Conservation (phyloP, 306 rosid species). For the Herpetospermum pedunculosum region DNA sequence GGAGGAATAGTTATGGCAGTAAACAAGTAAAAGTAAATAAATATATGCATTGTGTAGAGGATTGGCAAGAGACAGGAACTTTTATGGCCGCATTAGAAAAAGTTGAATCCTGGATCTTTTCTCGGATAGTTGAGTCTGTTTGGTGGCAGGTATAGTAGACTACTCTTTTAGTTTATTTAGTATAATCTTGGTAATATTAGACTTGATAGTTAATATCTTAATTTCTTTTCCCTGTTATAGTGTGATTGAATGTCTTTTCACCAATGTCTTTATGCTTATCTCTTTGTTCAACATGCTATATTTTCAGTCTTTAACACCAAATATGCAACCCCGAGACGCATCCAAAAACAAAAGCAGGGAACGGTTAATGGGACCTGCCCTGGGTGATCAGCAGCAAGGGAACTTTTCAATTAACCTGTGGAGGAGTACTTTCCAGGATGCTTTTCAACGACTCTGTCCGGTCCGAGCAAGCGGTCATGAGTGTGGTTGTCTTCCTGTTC, state of each 20-base stretch:
- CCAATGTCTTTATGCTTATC: not conserved
- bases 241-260: not conserved
- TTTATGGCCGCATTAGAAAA: slow-evolving; percentile 56
- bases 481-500: slow-evolving; percentile 91
- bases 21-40: slow-evolving; percentile 41
- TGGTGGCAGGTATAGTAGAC: slow-evolving; percentile 90
- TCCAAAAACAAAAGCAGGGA: slow-evolving; percentile 32
- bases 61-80: slow-evolving; percentile 96
- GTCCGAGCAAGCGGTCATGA: slow-evolving; percentile 89
- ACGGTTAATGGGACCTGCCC: slow-evolving; percentile 57
- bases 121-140: slow-evolving; percentile 90
- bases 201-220: not conserved
- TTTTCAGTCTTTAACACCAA: slow-evolving; percentile 82
- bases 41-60: slow-evolving; percentile 35
- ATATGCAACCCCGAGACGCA: slow-evolving; percentile 60
- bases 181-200: not conserved
- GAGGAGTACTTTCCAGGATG: slow-evolving; percentile 85
- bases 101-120: slow-evolving; percentile 94
- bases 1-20: slow-evolving; percentile 39
- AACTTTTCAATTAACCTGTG: slow-evolving; percentile 67
- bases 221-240: not conserved
- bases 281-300: slow-evolving; percentile 10
- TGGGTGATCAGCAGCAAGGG: slow-evolving; percentile 87
- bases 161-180: not conserved
- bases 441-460: slow-evolving; percentile 87